Evolutionary conservation across 208 protist species (phyloP), one percentile per base, ranked within the genome.

Genomic region (Tritrichomonas musculus): DNA sequence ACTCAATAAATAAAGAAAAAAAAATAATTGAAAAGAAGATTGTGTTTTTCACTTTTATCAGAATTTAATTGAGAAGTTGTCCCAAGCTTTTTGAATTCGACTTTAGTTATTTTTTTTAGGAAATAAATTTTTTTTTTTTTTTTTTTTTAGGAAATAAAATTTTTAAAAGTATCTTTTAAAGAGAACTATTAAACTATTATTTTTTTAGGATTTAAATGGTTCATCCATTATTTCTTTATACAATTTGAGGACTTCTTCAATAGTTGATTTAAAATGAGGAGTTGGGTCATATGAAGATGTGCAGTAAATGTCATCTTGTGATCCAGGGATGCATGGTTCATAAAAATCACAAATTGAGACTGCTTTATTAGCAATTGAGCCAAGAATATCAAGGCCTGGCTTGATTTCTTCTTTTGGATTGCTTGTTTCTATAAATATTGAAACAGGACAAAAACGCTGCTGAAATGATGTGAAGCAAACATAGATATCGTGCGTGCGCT

Each of bases 221-320:
- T 99, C 97, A 69, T 98, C 98, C 50, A 97, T 98, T 93, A 99
- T 98, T 93, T 96, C 95, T 92, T 99, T 93, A 94, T 98, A 99
- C 39, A 99, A 95, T 50, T 97, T 94, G 49, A 99, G 93, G 75
- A 99, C 98, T 94, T 99, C 98, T 11, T 95, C 95, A n/a, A 97
- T 97, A 60, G 97, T 97, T 69, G 96, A 97, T 96, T 99, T 98
- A 96, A 99, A 99, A 96, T 99, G 99, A 49, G 97, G 98, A 25
- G 98, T 98, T 41, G 98, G 96, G 95, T 96, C 92, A 93, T 96
- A 99, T 77, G 97, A 98, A 50, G 97, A 97, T 60, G 97, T 98
- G 94, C 99, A 97, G 96, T 98, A 99, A 93, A 97, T 96, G 41
- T 96, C 96, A 94, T 97, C 97, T 33, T 96, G 82, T 44, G 92